Evolutionary conservation across 1,284 basidiomycete species (phyloP).

Genomic region (Amylostereum areolatum): DNA sequence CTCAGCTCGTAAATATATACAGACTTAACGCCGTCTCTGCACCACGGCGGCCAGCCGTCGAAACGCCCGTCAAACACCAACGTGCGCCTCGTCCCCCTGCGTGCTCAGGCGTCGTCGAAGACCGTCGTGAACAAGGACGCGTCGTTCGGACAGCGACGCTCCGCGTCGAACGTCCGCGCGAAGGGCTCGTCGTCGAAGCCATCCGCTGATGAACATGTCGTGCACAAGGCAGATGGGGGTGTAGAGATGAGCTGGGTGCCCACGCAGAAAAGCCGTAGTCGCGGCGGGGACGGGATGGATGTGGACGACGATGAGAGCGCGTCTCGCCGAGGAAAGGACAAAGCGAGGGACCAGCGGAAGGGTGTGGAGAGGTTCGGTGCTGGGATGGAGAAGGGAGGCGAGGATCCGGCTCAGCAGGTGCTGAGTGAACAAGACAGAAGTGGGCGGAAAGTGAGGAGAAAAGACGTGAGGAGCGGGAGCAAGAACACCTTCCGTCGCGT

Average conservation of each 20-base stretch:
- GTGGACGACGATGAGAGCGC: slow-evolving; percentile 26
- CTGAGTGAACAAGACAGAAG: slow-evolving; percentile 53
- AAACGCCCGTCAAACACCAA: slow-evolving; percentile 31
- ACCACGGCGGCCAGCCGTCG: slow-evolving; percentile 21
- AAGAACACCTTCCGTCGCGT: slow-evolving; percentile 71
- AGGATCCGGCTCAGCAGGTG: slow-evolving; percentile 34
- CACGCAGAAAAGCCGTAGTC: slow-evolving; percentile 26
- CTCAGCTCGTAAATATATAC: not conserved
- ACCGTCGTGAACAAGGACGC: slow-evolving; percentile 25
- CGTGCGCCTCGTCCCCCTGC: slow-evolving; percentile 58
- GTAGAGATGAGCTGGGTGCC: slow-evolving; percentile 69
- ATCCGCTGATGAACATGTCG: slow-evolving; percentile 12
- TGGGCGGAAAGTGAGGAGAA: slow-evolving; percentile 68
- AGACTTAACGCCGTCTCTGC: not conserved
- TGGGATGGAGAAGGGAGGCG: slow-evolving; percentile 77
- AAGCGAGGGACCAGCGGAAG: slow-evolving; percentile 41
- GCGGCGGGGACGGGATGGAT: slow-evolving; percentile 18
- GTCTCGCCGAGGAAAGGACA: slow-evolving; percentile 20
- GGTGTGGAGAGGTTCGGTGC: slow-evolving; percentile 78
- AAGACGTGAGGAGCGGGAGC: slow-evolving; percentile 77
- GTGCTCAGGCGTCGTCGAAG: slow-evolving; percentile 31
- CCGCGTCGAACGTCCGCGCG: slow-evolving; percentile 19
- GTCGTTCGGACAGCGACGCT: slow-evolving; percentile 65
- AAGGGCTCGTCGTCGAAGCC: slow-evolving; percentile 8
- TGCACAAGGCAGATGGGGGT: slow-evolving; percentile 37